Base-by-base conservation (phyloP, 1,139 yeast species). In the Suhomyces bolitotheri region DNA sequence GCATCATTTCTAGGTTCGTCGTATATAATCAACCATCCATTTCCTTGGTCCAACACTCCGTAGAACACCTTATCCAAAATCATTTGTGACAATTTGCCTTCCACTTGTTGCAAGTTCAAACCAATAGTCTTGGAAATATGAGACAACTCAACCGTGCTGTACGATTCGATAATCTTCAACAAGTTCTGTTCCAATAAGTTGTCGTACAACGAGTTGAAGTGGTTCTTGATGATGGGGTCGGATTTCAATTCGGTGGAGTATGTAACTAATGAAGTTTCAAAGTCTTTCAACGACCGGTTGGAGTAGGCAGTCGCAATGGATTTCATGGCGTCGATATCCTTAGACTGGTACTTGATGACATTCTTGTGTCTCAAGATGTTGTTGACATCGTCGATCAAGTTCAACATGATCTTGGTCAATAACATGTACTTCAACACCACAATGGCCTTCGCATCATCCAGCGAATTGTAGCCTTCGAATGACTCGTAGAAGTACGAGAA, bases 11-110 rank as follows among this genome's bases (percentile, higher is more conserved):
- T 80, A 31, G 96, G 96, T 55, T 90, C 88, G 43, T 88, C 95
- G 54, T 87, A 92, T 40, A 92, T 80, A 49, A 89, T 82, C 50
- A 92, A 76, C 96, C 97, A 92, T 5, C 98, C 98, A 58, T 90
- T 90, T 29, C 98, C 98, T 68, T 92, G 99, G 60, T 92, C 98
- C 51, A 92, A 73, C 29, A 94, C 97, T 31, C 98, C 99, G 54
- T 83, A 85, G 52, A 94, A 88, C 11, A 90, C 87, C 56, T 88
- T 85, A 60, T 92, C 98, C 51, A 92, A 74, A 50, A 92, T 92
- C 98, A 92, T 92, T 63, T 92, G 97, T 33, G 95, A 82, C 45
- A 92, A 73, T 61, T 92, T 92, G 13, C 95, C 95, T 63, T 92
- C 99, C 19, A 92, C 90, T 57, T 89, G 95, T 47, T 82, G 84